phyloP scores from a whole-genome alignment of 768 basidiomycete genomes.

The Russula ochroleuca region DNA sequence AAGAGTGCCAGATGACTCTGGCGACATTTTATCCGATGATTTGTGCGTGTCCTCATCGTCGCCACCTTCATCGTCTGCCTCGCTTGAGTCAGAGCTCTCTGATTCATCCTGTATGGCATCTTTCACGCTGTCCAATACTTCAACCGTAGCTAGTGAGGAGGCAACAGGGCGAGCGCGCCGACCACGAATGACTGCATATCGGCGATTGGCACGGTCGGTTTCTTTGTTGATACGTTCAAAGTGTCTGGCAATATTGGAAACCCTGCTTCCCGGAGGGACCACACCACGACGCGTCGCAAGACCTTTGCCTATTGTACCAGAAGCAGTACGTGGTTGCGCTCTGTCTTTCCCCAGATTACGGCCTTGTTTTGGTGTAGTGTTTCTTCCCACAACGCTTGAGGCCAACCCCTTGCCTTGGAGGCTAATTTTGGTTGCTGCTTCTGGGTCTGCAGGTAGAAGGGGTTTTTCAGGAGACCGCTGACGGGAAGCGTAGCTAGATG shows the following conservation, averaged over 20 bases:
- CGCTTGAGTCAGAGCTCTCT: conserved; percentile 62
- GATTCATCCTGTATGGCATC: conserved; percentile 87
- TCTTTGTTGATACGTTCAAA: conserved; percentile 83
- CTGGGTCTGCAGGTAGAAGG: conserved; percentile 29
- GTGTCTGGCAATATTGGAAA: conserved; percentile 84
- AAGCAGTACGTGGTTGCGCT: conserved; percentile 41
- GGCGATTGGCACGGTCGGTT: conserved; percentile 65
- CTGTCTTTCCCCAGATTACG: conserved; percentile 39
- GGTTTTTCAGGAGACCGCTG: conserved; percentile 74
- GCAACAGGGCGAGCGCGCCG: conserved; percentile 87
- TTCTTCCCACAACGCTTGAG: conserved; percentile 33
- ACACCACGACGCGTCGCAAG: conserved; percentile 52
- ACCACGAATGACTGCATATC: conserved; percentile 82
- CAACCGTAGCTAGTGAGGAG: conserved; percentile 80
- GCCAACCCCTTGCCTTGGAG: conserved; percentile 39
- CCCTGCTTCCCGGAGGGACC: conserved; percentile 56
- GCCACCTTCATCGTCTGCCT: conserved; percentile 66
- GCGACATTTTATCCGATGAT: conserved; percentile 33
- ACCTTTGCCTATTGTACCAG: conserved; percentile 42
- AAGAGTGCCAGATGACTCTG: conserved; percentile 23
- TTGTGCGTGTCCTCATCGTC: conserved; percentile 48
- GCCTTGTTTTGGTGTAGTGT: conserved; percentile 37
- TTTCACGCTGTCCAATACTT: conserved; percentile 83
- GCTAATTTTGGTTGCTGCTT: conserved; percentile 26
- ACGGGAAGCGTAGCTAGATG: conserved; percentile 56